A percentile compares a stretch with the other conserved stretches of the same genome.
Conservation (phyloP, 139 green algal species). For the Tetradesmus lagerheimii region DNA sequence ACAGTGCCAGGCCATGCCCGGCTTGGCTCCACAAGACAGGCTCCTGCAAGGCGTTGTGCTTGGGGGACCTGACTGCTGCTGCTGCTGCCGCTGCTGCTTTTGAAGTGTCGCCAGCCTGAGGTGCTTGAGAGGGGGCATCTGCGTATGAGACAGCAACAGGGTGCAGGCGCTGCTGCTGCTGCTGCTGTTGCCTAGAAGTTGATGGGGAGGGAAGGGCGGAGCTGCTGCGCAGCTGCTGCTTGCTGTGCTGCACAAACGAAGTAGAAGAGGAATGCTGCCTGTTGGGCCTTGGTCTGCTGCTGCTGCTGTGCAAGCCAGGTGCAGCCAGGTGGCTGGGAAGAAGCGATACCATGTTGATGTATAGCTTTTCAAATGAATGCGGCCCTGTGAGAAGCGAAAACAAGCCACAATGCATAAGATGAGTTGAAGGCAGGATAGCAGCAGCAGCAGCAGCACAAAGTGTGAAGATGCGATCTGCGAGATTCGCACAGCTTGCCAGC, state of each 20-base stretch:
- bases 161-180: background rate
- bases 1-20: background rate
- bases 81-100: background rate
- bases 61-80: background rate
- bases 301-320: background rate
- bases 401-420: background rate
- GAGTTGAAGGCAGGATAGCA: background rate
- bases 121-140: background rate
- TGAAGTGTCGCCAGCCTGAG: background rate
- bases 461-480: background rate
- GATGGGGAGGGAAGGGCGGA: background rate
- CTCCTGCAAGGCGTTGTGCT: background rate
- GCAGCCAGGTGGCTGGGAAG: background rate
- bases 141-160: background rate
- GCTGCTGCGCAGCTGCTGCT: background rate
- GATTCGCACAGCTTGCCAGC: background rate
- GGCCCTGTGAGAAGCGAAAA: background rate
- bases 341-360: background rate
- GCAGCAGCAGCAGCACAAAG: background rate
- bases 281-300: background rate
- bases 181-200: slow-evolving; percentile 4
- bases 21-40: background rate
- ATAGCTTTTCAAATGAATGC: background rate
- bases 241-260: background rate
- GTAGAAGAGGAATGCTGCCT: background rate